phyloP scores from a whole-genome alignment of 441 rosid genomes.

The Erysimum cheiri region DNA sequence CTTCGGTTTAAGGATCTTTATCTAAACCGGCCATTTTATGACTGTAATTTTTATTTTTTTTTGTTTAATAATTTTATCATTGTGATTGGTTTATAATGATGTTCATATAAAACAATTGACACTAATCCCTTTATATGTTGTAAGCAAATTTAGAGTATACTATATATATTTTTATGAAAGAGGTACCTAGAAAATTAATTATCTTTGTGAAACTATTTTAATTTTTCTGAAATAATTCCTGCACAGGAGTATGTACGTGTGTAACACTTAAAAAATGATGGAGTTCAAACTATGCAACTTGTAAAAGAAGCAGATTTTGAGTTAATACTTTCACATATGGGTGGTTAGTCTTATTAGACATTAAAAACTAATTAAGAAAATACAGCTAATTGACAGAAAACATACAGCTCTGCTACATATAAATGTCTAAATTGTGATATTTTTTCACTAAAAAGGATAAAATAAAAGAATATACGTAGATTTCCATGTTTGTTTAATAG shows the following conservation, averaged over 20 bases:
- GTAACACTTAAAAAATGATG: background rate
- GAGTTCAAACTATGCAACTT: constrained; percentile 14
- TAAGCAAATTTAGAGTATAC: background rate
- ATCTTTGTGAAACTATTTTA: background rate
- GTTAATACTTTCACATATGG: constrained; percentile 32
- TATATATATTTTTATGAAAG: background rate
- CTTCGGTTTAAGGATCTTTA: constrained; percentile 16
- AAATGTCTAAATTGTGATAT: constrained; percentile 26
- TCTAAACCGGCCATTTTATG: background rate
- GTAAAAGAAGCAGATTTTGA: constrained; percentile 31
- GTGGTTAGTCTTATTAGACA: constrained; percentile 18
- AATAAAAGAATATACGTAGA: background rate
- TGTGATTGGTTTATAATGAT: background rate
- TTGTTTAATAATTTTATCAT: background rate
- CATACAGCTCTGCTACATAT: constrained; percentile 37
- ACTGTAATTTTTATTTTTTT: background rate
- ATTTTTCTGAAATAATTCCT: background rate
- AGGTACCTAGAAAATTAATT: background rate
- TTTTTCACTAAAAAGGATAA: background rate
- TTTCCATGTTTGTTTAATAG: background rate
- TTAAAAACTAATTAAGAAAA: background rate
- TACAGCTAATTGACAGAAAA: constrained; percentile 44
- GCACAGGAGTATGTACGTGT: constrained; percentile 4
- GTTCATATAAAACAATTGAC: background rate
- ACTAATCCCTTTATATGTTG: background rate